phyloP scores from a whole-genome alignment of 1,139 yeast genomes.

The Cylindricascospora bacillispora region DNA sequence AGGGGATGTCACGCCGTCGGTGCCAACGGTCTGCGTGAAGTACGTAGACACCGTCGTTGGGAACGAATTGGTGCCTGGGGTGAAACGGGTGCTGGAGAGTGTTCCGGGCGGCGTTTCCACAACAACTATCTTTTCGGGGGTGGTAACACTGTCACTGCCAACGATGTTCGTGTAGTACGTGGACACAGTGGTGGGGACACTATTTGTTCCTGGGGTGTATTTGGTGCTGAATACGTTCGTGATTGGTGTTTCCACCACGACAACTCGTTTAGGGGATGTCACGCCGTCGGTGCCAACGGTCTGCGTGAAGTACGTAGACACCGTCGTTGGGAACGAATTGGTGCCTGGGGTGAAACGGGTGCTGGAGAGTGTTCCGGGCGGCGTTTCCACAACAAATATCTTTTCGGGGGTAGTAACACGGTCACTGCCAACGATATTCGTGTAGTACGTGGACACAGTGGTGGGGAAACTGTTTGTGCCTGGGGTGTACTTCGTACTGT shows the following conservation, averaged over 20 bases:
- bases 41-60: background rate
- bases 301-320: background rate
- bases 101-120: background rate
- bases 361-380: background rate
- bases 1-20: conserved; percentile 1
- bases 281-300: conserved; percentile 1
- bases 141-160: background rate
- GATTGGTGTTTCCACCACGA: background rate
- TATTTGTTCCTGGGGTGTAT: background rate
- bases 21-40: conserved; percentile 1
- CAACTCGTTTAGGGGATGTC: background rate
- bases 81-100: background rate
- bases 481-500: background rate
- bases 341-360: background rate
- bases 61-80: background rate
- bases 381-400: background rate
- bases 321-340: background rate
- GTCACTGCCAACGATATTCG: background rate
- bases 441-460: background rate
- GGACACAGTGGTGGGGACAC: background rate
- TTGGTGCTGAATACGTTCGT: background rate
- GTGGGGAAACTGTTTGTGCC: background rate
- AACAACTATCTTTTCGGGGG: background rate
- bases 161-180: background rate
- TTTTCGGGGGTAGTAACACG: background rate